Evolutionary conservation across 305 asterid species (phyloP), one percentile per base, ranked within the genome.

Genomic region (Solanum chacoense): DNA sequence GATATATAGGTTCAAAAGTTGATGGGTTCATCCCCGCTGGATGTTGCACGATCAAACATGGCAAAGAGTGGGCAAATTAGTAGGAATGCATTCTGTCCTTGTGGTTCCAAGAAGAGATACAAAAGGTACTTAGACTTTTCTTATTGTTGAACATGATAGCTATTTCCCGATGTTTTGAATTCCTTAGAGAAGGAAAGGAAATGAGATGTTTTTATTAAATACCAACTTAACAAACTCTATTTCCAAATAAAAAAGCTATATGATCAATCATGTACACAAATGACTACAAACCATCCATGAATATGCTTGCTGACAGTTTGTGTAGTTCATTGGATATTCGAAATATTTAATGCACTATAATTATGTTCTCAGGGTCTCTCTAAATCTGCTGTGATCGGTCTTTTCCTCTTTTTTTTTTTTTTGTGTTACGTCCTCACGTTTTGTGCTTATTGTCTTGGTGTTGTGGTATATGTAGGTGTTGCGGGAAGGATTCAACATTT

Each of bases 11-110:
- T 97, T 59, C 98, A 95, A 91, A 96, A 97, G 91, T 74, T 97
- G 94, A 91, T 97, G 98, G 99, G 98, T 85, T 90, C 97, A 73
- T 90, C 96, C 45, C 98, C 98, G 14, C 74, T 97, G 94, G 99
- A 97, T 90, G 92, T 94, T 88, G 98, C 98, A 9, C 93, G 93
- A 87, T 92, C 96, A 35, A 97, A 92, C 93, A 87, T 97, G 94
- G 95, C 98, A 22, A 94, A 94, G 93, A 94, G 95, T 92, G 98
- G 98, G 73, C 94, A 93, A 89, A 94, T 92, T 90, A 94, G 98
- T 89, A 91, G 99, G 93, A 96, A 97, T 90, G 45, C 96, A 1
- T 94, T 95, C 55, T 96, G 98, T 85, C 98, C 97, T 63, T 97
- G 98, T 92, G 99, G 99, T 78, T 97, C 99, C 45, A 94, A 90